Base-by-base conservation (phyloP, 106 monocot genomes). In the Gastrodia elata region DNA sequence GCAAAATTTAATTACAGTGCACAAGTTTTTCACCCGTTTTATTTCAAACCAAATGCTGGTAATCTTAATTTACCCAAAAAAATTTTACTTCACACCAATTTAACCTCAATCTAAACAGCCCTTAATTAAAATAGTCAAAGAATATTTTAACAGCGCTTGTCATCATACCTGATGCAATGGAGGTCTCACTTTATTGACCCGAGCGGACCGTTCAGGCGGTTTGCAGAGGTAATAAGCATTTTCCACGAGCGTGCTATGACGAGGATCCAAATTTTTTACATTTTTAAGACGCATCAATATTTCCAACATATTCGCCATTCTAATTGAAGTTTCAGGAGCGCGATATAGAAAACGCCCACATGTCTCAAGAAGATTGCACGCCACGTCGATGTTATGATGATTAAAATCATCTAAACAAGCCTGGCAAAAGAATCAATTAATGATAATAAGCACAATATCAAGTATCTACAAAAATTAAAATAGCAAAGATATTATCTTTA, bases 141-240 rank as follows among this genome's bases (percentile, higher is more conserved):
- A n/a, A n/a, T n/a, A n/a, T n/a, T n/a, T n/a, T n/a, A n/a, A n/a
- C n/a, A n/a, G n/a, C n/a, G n/a, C n/a, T n/a, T n/a, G n/a, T n/a
- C n/a, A 39, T 1, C 75, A 65, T 37, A 93, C 97, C 87, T 93
- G 97, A 79, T 93, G 80, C 48, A 97, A 61, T 37, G 97, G 97
- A 65, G 97, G 97, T 2, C 88, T 93, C 13, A 86, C 84, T 93
- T 97, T 97, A 39, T 80, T 76, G 76, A 93, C 76, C 41, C 93
- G 88, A 61, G 90, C 88, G 71, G 97, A 93, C 76, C 93, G 70
- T 78, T 97, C 97, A 71, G 97, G 97, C 28, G 97, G 97, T 73
- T 93, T 97, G 84, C 97, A 97, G 74, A 91, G 75, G 73, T 97
- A 97, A 68, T 97, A 97, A 16, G 97, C 97, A 87, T 97, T 97